A percentile compares a stretch with the other conserved stretches of the same genome.
Evolutionary conservation across 805 yeast genomes (phyloP).

Genomic region (Candida bentonensis): DNA sequence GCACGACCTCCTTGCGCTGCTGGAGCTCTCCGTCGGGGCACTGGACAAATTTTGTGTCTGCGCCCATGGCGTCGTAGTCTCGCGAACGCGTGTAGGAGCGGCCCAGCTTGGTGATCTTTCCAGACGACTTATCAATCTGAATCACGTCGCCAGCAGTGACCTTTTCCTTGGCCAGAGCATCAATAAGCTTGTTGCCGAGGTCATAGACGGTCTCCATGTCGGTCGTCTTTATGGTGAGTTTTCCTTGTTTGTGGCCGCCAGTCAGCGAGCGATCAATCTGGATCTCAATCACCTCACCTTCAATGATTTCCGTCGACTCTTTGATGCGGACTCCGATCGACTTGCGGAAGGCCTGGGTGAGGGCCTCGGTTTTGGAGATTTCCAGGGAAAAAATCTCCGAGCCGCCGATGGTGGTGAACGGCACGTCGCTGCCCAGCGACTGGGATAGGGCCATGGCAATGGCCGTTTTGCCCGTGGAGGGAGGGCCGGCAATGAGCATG

Average conservation of each 20-base stretch:
- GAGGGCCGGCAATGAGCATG: conserved; percentile 92
- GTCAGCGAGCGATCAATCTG: conserved; percentile 87
- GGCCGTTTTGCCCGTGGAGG: conserved; percentile 98
- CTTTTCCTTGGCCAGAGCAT: conserved; percentile 85
- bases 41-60: conserved; percentile 94
- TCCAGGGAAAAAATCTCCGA: conserved; percentile 88
- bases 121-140: conserved; percentile 88
- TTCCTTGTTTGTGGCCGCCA: conserved; percentile 98
- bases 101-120: conserved; percentile 87
- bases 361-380: conserved; percentile 86
- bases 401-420: conserved; percentile 91
- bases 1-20: conserved; percentile 88
- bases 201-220: conserved; percentile 98
- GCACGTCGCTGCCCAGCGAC: conserved; percentile 54
- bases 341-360: conserved; percentile 91
- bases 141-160: conserved; percentile 95
- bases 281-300: conserved; percentile 97
- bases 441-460: conserved; percentile 74
- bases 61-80: conserved; percentile 98
- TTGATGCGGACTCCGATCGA: conserved; percentile 90
- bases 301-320: conserved; percentile 94
- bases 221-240: conserved; percentile 90
- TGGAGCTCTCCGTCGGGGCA: conserved; percentile 98
- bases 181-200: conserved; percentile 87
- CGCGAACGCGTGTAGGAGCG: conserved; percentile 92